phyloP scores from a whole-genome alignment of 106 monocot species.

The Platanthera zijinensis region DNA sequence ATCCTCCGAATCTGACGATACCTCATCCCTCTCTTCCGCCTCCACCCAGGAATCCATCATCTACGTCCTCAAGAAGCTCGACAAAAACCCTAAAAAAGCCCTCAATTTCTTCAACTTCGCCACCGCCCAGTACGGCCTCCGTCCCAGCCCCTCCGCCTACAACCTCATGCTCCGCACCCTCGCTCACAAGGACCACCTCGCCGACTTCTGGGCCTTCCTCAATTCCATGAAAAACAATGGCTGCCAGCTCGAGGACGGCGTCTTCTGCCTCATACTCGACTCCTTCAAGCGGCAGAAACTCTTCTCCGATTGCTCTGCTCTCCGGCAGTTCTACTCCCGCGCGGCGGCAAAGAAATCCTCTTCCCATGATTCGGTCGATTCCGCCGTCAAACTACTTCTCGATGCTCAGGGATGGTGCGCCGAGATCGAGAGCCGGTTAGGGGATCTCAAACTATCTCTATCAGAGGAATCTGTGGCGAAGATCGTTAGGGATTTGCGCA shows the following conservation, averaged over 20 bases:
- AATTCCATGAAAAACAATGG: slow-evolving; percentile 41
- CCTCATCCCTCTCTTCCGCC: not conserved
- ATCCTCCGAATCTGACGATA: not conserved
- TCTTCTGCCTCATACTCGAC: slow-evolving; percentile 38
- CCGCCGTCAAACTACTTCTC: slow-evolving; percentile 12
- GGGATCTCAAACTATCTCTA: slow-evolving; percentile 10
- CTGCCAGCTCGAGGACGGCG: slow-evolving; percentile 35
- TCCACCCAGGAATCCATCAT: slow-evolving; percentile 54
- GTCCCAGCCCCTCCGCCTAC: slow-evolving; percentile 31
- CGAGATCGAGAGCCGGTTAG: slow-evolving; percentile 23
- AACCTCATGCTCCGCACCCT: slow-evolving; percentile 72
- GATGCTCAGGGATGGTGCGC: slow-evolving; percentile 9
- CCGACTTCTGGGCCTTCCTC: slow-evolving; percentile 65
- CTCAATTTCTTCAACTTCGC: slow-evolving; percentile 50
- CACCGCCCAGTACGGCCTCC: slow-evolving; percentile 15
- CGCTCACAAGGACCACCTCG: slow-evolving; percentile 23
- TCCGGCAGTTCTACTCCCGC: slow-evolving; percentile 30
- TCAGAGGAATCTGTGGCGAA: slow-evolving; percentile 32
- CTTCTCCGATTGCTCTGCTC: slow-evolving; percentile 26
- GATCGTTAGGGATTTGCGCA: slow-evolving; percentile 36
- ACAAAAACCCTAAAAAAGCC: slow-evolving; percentile 43
- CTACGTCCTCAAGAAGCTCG: slow-evolving; percentile 68
- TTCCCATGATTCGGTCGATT: not conserved
- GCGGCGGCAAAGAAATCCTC: not conserved
- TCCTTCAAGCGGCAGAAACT: slow-evolving; percentile 52